Percentiles rank a stretch among this genome's conserved stretches.
These are phyloP conservation scores for Suhomyces anneliseae DNA, from an alignment of 1,139 yeast genomes.

Conservation along the genomic window DNA sequence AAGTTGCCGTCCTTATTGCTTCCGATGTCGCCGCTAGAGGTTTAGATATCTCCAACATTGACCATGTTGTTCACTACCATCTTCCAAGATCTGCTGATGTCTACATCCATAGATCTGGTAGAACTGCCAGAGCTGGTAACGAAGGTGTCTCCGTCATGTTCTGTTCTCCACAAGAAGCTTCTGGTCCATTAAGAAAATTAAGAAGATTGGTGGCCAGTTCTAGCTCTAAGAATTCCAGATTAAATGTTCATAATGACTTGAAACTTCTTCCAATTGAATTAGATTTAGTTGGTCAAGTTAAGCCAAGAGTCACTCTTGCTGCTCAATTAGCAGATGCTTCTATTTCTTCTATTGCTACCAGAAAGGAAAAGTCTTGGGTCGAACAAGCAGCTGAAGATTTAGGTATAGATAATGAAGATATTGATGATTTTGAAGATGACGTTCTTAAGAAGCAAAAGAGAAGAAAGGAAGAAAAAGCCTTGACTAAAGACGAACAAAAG, in stretches of 20 bases:
- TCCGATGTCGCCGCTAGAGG: constrained; percentile 99
- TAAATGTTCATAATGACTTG: constrained; percentile 54
- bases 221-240: constrained; percentile 21
- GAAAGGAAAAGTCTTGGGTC: constrained; percentile 79
- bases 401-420: constrained; percentile 69
- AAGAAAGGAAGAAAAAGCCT: constrained; percentile 56
- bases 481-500: constrained; percentile 51
- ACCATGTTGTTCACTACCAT: constrained; percentile 95
- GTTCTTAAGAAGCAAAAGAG: constrained; percentile 62
- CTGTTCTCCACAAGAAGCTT: constrained; percentile 91
- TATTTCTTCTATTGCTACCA: constrained; percentile 56
- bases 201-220: constrained; percentile 58
- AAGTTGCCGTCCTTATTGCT: constrained; percentile 77
- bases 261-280: constrained; percentile 75
- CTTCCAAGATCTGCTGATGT: constrained; percentile 93
- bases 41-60: constrained; percentile 84
- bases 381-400: constrained; percentile 90
- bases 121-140: constrained; percentile 94
- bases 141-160: constrained; percentile 93
- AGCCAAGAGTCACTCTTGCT: constrained; percentile 68
- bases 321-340: constrained; percentile 73
- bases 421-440: constrained; percentile 59
- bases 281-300: constrained; percentile 68
- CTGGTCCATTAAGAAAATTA: constrained; percentile 80
- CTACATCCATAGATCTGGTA: constrained; percentile 93